These are phyloP conservation scores for Globisporangium echinulatum DNA, from an alignment of 352 stramenopile species.

Conservation along the genomic window DNA sequence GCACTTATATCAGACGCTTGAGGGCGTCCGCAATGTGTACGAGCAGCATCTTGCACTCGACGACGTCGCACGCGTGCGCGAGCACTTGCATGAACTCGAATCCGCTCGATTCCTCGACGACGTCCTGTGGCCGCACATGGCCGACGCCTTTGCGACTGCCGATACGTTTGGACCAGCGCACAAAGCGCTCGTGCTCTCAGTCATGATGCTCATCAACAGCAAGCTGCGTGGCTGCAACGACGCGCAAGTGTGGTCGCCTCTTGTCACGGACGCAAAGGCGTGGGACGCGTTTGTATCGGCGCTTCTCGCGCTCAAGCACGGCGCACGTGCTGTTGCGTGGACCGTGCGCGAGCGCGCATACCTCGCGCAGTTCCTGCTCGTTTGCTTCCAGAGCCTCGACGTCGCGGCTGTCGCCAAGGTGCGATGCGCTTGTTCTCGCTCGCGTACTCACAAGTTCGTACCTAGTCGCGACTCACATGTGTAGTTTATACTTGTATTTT, in stretches of 20 bases:
- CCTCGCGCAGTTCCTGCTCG: constrained; percentile 55
- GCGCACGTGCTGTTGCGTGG: constrained; percentile 8
- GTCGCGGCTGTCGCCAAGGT: constrained; percentile 37
- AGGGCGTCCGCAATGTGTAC: constrained; percentile 30
- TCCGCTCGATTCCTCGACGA: constrained; percentile 34
- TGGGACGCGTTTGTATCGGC: constrained; percentile 35
- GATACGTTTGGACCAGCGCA: constrained; percentile 17
- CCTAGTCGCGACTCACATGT: too few relatives aligned
- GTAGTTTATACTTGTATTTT: too few relatives aligned
- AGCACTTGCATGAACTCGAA: constrained; percentile 21
- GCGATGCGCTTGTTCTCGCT: background rate
- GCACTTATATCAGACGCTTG: constrained; percentile 7
- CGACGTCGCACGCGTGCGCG: constrained; percentile 14
- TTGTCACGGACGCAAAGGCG: constrained; percentile 9
- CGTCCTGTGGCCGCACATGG: constrained; percentile 40
- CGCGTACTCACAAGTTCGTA: too few relatives aligned
- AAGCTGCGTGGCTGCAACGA: constrained; percentile 7
- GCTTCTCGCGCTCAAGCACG: constrained; percentile 21
- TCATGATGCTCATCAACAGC: constrained; percentile 38
- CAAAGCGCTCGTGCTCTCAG: constrained; percentile 33
- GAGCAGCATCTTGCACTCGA: constrained; percentile 17
- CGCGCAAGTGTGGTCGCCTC: constrained; percentile 4
- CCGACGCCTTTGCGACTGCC: constrained; percentile 9
- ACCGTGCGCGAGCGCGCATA: constrained; percentile 40
- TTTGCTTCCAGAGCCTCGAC: constrained; percentile 55